Evolutionary conservation across 805 yeast species (phyloP).

Genomic region (Zygoascus ofunaensis): DNA sequence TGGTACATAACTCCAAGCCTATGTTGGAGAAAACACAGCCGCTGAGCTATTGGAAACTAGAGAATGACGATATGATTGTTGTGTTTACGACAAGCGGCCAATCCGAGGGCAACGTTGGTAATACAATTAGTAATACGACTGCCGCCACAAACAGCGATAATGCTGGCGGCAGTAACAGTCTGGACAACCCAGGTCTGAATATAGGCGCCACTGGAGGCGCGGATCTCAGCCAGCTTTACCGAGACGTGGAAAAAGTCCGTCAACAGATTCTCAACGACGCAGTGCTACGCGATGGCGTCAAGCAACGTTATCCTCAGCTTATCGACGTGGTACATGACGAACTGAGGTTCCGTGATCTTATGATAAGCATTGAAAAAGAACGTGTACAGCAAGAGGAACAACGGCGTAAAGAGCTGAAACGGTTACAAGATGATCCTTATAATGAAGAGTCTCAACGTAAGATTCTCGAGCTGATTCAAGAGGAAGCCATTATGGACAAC

Average conservation of each 20-base stretch:
- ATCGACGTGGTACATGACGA: constrained; percentile 41
- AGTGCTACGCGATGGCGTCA: constrained; percentile 26
- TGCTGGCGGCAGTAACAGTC: neutral
- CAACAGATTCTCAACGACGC: constrained; percentile 29
- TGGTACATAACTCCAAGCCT: constrained; percentile 39
- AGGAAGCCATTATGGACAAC: constrained; percentile 71
- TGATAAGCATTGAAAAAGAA: constrained; percentile 23
- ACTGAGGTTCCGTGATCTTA: constrained; percentile 35
- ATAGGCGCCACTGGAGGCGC: neutral
- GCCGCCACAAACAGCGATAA: neutral
- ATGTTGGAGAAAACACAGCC: constrained; percentile 32
- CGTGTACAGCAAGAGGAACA: constrained; percentile 28
- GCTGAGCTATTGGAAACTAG: constrained; percentile 40
- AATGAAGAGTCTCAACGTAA: constrained; percentile 57
- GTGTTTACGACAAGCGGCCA: constrained; percentile 6
- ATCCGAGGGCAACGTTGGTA: constrained; percentile 1
- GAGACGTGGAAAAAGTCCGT: constrained; percentile 27
- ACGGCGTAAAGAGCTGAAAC: constrained; percentile 39
- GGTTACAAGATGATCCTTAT: constrained; percentile 56
- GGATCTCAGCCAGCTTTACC: constrained; percentile 2
- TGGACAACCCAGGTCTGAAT: neutral
- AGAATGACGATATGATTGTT: constrained; percentile 53
- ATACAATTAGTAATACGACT: neutral
- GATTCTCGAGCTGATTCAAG: constrained; percentile 58
- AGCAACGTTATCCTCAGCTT: constrained; percentile 40